A percentile compares a stretch with the other conserved stretches of the same genome.
These are phyloP conservation scores for Neonectria neomacrospora DNA, from an alignment of 2,329 filamentous ascomycete species.

Conservation along the genomic window DNA sequence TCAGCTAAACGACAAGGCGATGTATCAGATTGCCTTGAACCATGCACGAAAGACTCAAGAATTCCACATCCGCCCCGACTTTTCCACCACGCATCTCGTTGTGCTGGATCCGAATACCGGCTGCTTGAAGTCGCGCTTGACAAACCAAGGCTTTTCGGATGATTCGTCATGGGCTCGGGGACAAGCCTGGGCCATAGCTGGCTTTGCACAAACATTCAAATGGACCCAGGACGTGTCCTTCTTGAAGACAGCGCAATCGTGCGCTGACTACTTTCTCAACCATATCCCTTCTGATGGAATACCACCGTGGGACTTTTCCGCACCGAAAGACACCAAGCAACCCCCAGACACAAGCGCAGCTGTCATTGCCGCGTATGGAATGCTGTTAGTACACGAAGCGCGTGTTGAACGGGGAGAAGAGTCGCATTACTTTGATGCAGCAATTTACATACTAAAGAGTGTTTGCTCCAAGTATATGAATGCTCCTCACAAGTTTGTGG, in stretches of 20 bases:
- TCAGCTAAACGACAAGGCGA: slow-evolving; percentile 45
- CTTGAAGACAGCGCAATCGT: slow-evolving; percentile 54
- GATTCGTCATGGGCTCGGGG: slow-evolving; percentile 59
- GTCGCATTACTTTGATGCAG: slow-evolving; percentile 25
- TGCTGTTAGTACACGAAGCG: slow-evolving; percentile 50
- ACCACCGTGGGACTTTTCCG: slow-evolving; percentile 62
- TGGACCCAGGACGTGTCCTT: slow-evolving; percentile 57
- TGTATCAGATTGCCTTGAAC: slow-evolving; percentile 49
- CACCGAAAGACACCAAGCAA: slow-evolving; percentile 40
- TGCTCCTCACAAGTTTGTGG: background rate
- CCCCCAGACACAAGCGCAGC: slow-evolving; percentile 53
- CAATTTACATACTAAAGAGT: slow-evolving; percentile 10
- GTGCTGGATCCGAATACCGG: slow-evolving; percentile 57
- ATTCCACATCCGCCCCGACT: slow-evolving; percentile 54
- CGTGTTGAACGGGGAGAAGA: slow-evolving; percentile 31
- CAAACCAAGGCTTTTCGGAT: slow-evolving; percentile 59
- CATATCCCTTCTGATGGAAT: slow-evolving; percentile 33
- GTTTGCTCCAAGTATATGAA: slow-evolving; percentile 39
- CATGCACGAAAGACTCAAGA: slow-evolving; percentile 54
- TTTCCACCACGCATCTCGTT: slow-evolving; percentile 56
- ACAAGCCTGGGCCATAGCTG: slow-evolving; percentile 61
- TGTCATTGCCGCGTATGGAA: slow-evolving; percentile 52
- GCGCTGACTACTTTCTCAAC: slow-evolving; percentile 58
- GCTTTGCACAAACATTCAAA: slow-evolving; percentile 58
- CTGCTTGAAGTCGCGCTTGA: slow-evolving; percentile 52